A percentile compares a stretch with the other conserved stretches of the same genome.
phyloP scores from a whole-genome alignment of 1,284 basidiomycete genomes.

The Cryptococcus hybrid region DNA sequence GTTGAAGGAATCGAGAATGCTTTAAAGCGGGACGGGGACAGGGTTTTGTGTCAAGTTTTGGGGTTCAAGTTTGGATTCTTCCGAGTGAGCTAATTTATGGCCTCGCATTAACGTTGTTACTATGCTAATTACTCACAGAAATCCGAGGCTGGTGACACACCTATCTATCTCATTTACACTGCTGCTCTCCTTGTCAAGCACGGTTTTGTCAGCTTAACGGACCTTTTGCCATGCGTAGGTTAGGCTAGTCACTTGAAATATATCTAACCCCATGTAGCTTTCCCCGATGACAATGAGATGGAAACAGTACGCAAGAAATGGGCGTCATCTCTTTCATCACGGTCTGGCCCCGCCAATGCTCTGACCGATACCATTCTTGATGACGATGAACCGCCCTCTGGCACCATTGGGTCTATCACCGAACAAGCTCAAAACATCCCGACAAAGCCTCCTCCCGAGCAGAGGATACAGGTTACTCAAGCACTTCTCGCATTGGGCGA shows the following conservation, averaged over 20 bases:
- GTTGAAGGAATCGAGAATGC: slow-evolving; percentile 45
- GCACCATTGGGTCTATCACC: slow-evolving; percentile 11
- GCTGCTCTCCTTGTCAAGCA: slow-evolving; percentile 87
- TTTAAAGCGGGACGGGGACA: slow-evolving; percentile 54
- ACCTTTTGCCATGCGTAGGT: slow-evolving; percentile 56
- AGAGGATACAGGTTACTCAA: slow-evolving; percentile 74
- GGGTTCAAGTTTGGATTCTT: slow-evolving; percentile 96
- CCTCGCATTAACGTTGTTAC: no score
- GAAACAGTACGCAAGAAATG: slow-evolving; percentile 66
- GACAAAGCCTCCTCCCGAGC: slow-evolving; percentile 58
- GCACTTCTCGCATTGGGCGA: slow-evolving; percentile 87
- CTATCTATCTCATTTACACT: slow-evolving; percentile 73
- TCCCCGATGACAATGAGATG: slow-evolving; percentile 72
- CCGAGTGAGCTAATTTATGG: slow-evolving; percentile 58
- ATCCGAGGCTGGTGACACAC: slow-evolving; percentile 58
- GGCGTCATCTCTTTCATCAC: slow-evolving; percentile 61
- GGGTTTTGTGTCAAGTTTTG: slow-evolving; percentile 81
- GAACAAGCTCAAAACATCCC: slow-evolving; percentile 44
- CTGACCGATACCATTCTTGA: slow-evolving; percentile 87
- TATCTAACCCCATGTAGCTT: slow-evolving; percentile 56
- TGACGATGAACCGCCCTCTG: slow-evolving; percentile 53
- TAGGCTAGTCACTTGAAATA: slow-evolving; percentile 5
- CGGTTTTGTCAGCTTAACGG: slow-evolving; percentile 77
- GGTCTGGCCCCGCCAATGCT: slow-evolving; percentile 69
- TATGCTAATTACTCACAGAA: slow-evolving; percentile 38